These are phyloP conservation scores for Coemansia sp. DNA, from an alignment of 192 early-diverging fungal species.

Conservation along the genomic window DNA sequence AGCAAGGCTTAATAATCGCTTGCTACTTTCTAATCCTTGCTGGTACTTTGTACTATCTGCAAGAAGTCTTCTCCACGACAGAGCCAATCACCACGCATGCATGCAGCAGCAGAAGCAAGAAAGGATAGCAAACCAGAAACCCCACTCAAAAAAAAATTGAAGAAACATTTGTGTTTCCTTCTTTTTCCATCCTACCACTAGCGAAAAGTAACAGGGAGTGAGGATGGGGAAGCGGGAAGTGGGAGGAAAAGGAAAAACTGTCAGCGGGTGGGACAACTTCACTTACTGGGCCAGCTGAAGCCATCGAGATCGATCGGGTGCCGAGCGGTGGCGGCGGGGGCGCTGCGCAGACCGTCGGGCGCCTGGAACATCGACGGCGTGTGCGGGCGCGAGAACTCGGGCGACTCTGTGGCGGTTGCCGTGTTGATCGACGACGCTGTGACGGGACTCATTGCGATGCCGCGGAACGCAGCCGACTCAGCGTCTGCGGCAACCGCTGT, in stretches of 20 bases:
- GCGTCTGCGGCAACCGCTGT: not conserved
- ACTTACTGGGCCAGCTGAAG: slow-evolving; percentile 82
- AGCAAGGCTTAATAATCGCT: too few relatives aligned
- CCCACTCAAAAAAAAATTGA: too few relatives aligned
- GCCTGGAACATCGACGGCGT: slow-evolving; percentile 47
- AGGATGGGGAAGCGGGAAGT: not conserved
- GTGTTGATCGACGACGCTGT: slow-evolving; percentile 19
- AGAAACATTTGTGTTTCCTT: too few relatives aligned
- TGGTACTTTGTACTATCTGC: too few relatives aligned
- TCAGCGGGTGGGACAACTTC: not conserved
- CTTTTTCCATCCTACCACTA: too few relatives aligned
- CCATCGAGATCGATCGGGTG: slow-evolving; percentile 67
- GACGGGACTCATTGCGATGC: not conserved
- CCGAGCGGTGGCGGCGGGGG: not conserved
- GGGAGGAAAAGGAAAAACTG: not conserved
- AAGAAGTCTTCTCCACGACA: too few relatives aligned
- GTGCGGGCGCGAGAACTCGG: slow-evolving; percentile 34
- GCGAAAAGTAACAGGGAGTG: too few relatives aligned
- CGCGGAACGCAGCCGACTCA: not conserved
- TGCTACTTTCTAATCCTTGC: too few relatives aligned
- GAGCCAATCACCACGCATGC: too few relatives aligned
- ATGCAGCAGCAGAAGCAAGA: too few relatives aligned
- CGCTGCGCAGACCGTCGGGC: slow-evolving; percentile 1
- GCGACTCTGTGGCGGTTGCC: slow-evolving; percentile 30
- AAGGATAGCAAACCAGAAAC: too few relatives aligned